These are phyloP conservation scores for Atractiella rhizophila DNA, from an alignment of 768 basidiomycete species.

Conservation along the genomic window DNA sequence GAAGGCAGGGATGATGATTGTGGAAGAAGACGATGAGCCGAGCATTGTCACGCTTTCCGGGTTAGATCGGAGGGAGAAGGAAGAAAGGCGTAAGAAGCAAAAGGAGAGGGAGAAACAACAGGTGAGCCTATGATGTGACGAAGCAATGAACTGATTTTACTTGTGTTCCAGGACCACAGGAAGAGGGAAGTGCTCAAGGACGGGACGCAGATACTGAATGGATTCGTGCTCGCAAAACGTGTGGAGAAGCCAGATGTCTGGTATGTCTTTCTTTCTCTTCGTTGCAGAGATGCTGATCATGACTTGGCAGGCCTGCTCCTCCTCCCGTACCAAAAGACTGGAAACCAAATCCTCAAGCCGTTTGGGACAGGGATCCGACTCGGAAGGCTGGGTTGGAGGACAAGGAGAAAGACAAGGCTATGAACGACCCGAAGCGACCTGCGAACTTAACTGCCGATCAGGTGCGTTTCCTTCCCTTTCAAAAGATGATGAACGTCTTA, in stretches of 20 bases:
- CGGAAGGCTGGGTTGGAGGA: conserved; percentile 13
- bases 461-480: conserved; percentile 26
- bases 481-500: background rate
- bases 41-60: conserved; percentile 14
- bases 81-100: background rate
- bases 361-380: conserved; percentile 2
- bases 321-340: conserved; percentile 62
- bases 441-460: conserved; percentile 52
- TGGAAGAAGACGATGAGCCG: conserved; percentile 33
- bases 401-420: conserved; percentile 17
- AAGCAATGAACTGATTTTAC: background rate
- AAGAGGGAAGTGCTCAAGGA: conserved; percentile 35
- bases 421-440: too few species aligned
- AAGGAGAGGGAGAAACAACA: background rate
- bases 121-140: background rate
- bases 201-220: conserved; percentile 43
- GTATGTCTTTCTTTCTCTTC: conserved; percentile 10
- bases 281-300: background rate
- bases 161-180: conserved; percentile 1
- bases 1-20: conserved; percentile 38
- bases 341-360: conserved; percentile 44
- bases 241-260: conserved; percentile 21
- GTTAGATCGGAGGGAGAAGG: background rate
- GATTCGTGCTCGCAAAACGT: conserved; percentile 41
- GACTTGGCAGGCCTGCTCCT: conserved; percentile 41